A percentile compares a stretch with the other conserved stretches of the same genome.
Evolutionary conservation across 768 basidiomycete species (phyloP).

Genomic region (Tulasnella sp.): DNA sequence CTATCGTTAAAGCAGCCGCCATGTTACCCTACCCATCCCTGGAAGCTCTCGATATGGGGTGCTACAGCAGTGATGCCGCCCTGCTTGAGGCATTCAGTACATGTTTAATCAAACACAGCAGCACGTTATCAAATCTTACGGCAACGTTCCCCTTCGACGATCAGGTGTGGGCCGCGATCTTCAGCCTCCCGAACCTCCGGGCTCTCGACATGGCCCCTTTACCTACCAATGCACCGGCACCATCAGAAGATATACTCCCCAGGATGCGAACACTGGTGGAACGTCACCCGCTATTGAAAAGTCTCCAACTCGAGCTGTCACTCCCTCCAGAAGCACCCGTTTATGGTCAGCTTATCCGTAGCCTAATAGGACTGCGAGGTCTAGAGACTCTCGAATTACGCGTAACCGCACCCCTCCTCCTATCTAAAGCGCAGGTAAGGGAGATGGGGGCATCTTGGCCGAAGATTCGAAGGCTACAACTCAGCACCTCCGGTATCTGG

Average conservation of each 20-base stretch:
- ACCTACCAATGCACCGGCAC: background rate
- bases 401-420: background rate
- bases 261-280: background rate
- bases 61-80: background rate
- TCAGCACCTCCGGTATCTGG: background rate
- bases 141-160: background rate
- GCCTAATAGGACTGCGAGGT: background rate
- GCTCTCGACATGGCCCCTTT: background rate
- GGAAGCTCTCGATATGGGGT: background rate
- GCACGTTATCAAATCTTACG: background rate
- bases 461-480: background rate
- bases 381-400: background rate
- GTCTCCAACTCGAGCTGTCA: background rate
- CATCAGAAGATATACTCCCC: background rate
- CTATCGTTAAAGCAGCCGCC: background rate
- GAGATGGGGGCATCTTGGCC: background rate
- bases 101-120: background rate
- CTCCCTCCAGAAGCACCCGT: background rate
- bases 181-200: background rate
- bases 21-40: background rate
- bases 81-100: background rate
- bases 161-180: background rate
- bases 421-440: background rate
- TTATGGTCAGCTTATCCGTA: background rate
- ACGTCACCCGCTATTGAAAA: background rate